Evolutionary conservation across 495 filamentous ascomycete species (phyloP), one percentile per base, ranked within the genome.

Genomic region (Penicillium diatomitis): DNA sequence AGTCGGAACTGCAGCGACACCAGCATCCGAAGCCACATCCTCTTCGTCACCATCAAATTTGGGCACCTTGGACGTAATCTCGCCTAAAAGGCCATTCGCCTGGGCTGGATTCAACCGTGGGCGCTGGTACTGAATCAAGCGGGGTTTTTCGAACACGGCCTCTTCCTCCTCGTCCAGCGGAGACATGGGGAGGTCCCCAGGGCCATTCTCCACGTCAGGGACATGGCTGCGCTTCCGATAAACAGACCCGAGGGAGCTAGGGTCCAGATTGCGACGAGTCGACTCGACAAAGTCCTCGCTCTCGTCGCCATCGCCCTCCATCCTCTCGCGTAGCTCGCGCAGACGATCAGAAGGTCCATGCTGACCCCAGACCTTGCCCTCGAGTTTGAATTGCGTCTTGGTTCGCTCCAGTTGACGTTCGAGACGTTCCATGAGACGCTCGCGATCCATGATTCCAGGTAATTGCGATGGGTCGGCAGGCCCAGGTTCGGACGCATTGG

Each of bases 301-400:
- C 27, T 61, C 50, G 53, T 79, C 66, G 52, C 61, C 56, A 38
- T 74, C 61, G 37, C 78, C 88, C 46, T 97, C 94, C 92, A 98
- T 98, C 64, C 86, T 80, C 66, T 96, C 94, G 32, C 92, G 84
- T 27, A 97, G 72, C 54, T 95, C 92, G 51, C 92, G 85, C 32
- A 98, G 65, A 62, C 89, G 81, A 68, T 98, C 91, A 51, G 89
- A 95, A 31, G 92, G 91, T 30, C 85, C 86, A 58, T 84, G 70
- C 57, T 90, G 87, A 45, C 88, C 84, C 88, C 91, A 95, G 12
- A 90, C 85, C 68, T 87, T 89, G 53, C 92, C 92, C 64, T 97
- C 92, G 11, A 98, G 82, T 73, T 96, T 95, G 69, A 89, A 95
- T 63, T 97, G 90, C 4, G 92, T 97, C 76, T 98, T 98, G 54